Conservation (phyloP, 2,329 filamentous ascomycete species). For the Fusarium sp. region DNA sequence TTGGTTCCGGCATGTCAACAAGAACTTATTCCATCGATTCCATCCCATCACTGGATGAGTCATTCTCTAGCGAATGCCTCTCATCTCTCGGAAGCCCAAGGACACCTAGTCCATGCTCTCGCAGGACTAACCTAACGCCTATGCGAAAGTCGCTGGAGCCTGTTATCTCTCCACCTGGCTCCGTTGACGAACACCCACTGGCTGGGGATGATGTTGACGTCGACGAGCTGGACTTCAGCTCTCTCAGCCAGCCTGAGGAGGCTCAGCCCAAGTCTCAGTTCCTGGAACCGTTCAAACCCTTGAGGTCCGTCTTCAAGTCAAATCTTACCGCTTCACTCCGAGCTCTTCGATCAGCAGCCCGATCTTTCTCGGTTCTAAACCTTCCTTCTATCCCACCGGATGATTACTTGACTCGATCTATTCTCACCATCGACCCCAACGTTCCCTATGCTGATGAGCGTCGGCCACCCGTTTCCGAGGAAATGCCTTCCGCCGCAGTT, state of each 20-base stretch:
- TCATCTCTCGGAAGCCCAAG: slow-evolving; percentile 62
- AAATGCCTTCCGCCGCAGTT: slow-evolving; percentile 73
- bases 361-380: slow-evolving; percentile 70
- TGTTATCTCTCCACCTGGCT: slow-evolving; percentile 65
- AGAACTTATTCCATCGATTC: slow-evolving; percentile 70
- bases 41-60: slow-evolving; percentile 68
- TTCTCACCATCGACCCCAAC: slow-evolving; percentile 73
- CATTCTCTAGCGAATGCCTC: slow-evolving; percentile 60
- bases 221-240: slow-evolving; percentile 61
- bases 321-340: slow-evolving; percentile 75
- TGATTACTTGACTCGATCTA: slow-evolving; percentile 73
- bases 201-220: slow-evolving; percentile 46
- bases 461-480: slow-evolving; percentile 69
- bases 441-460: slow-evolving; percentile 76
- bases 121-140: slow-evolving; percentile 50
- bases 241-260: slow-evolving; percentile 54
- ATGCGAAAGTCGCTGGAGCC: slow-evolving; percentile 64
- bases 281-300: slow-evolving; percentile 57
- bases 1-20: slow-evolving; percentile 63
- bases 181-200: slow-evolving; percentile 63
- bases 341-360: slow-evolving; percentile 71
- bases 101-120: slow-evolving; percentile 50
- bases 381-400: slow-evolving; percentile 72
- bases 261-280: slow-evolving; percentile 49
- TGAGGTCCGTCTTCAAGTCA: slow-evolving; percentile 72